A percentile compares a stretch with the other conserved stretches of the same genome.
These are phyloP conservation scores for Beauveria varroae DNA, from an alignment of 2,329 filamentous ascomycete genomes.

Conservation along the genomic window DNA sequence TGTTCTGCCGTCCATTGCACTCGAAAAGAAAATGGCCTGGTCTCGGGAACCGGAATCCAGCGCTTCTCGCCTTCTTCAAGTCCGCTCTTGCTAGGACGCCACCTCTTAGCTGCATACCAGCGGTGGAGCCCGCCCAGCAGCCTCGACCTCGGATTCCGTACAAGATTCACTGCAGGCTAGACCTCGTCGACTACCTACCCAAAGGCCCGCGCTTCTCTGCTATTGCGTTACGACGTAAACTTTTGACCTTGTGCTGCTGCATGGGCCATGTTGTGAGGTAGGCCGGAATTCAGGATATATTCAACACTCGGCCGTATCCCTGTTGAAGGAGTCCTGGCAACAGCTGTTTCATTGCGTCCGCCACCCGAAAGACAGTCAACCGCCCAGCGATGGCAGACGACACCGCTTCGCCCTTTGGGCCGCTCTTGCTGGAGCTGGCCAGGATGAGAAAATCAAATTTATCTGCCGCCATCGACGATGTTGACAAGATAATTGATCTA, in stretches of 20 bases:
- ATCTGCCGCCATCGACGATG: slow-evolving; percentile 64
- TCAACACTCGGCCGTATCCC: not conserved
- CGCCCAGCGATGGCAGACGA: slow-evolving; percentile 24
- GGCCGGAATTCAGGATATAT: not conserved
- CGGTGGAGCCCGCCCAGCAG: not conserved
- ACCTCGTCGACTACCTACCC: not conserved
- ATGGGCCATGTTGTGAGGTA: not conserved
- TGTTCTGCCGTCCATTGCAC: too few species aligned
- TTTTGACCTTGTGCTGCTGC: not conserved
- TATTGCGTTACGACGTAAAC: not conserved
- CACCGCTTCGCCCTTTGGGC: slow-evolving; percentile 38
- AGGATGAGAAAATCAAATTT: slow-evolving; percentile 63
- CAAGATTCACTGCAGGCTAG: not conserved
- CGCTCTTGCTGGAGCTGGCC: slow-evolving; percentile 65
- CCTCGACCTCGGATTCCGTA: not conserved
- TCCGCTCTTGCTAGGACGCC: not conserved
- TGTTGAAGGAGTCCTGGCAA: not conserved
- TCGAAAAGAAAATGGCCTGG: not conserved
- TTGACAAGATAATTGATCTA: slow-evolving; percentile 74
- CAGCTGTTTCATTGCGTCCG: not conserved
- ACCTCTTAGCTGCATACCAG: slow-evolving; percentile 5
- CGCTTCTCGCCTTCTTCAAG: not conserved
- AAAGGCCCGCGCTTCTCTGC: not conserved
- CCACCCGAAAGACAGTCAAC: not conserved
- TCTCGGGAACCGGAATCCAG: slow-evolving; percentile 1